phyloP scores from a whole-genome alignment of 2,329 filamentous ascomycete species.

The Remersonia thermophila region DNA sequence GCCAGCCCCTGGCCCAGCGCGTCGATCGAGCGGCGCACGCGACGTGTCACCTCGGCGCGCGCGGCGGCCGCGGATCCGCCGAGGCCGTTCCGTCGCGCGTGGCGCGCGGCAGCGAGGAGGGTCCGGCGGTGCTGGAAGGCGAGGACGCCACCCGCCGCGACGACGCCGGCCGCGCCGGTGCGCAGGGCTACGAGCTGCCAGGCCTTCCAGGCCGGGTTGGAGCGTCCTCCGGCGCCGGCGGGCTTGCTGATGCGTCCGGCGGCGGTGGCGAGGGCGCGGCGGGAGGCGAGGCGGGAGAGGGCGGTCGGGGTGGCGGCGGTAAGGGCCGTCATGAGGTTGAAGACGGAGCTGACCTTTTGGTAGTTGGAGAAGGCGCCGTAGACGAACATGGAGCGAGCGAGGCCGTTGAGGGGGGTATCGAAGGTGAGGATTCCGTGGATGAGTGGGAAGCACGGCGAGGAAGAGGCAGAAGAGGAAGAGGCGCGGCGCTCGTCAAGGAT shows the following conservation, averaged over 20 bases:
- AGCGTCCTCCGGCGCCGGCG: neutral
- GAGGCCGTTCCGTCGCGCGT: conserved; percentile 25
- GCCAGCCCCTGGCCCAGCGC: conserved; percentile 40
- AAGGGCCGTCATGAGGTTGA: conserved; percentile 44
- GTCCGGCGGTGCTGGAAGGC: conserved; percentile 67
- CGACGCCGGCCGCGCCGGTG: conserved; percentile 70
- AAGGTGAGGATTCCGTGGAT: conserved; percentile 72
- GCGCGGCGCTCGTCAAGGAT: conserved; percentile 49
- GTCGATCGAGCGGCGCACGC: conserved; percentile 37
- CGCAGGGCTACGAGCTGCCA: conserved; percentile 61
- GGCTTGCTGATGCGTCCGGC: conserved; percentile 10
- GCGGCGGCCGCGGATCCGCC: conserved; percentile 22
- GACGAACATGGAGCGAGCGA: conserved; percentile 46
- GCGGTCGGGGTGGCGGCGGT: conserved; percentile 37
- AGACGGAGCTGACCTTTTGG: conserved; percentile 42
- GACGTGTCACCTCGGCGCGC: conserved; percentile 33
- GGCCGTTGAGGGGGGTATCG: conserved; percentile 71
- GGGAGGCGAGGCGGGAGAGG: conserved; percentile 28
- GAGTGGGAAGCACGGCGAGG: conserved; percentile 53
- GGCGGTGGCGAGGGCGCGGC: conserved; percentile 18
- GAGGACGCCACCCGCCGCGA: conserved; percentile 67
- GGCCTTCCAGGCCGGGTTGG: conserved; percentile 33
- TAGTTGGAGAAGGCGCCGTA: conserved; percentile 50
- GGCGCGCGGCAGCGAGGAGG: conserved; percentile 40
- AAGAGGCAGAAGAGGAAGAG: conserved; percentile 24